Evolutionary conservation across 176 grass and related monocot species (phyloP).

Genomic region (Rhynchospora breviuscula): DNA sequence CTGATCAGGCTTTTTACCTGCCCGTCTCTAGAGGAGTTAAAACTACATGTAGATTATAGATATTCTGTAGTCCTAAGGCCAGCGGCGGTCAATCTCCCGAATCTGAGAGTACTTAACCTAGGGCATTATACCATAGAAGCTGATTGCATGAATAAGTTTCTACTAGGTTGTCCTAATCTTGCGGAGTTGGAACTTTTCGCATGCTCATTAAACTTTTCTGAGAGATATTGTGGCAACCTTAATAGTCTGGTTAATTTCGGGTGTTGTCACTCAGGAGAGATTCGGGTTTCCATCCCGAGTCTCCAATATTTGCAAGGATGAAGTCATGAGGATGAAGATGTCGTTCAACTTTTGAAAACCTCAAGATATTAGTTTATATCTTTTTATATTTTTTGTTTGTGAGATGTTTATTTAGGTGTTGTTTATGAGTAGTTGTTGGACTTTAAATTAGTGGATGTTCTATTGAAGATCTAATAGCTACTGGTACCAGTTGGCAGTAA

Average conservation of each 20-base stretch:
- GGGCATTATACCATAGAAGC: background rate
- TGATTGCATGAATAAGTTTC: background rate
- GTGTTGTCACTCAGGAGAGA: background rate
- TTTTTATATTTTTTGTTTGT: too few relatives aligned
- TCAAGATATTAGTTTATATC: too few relatives aligned
- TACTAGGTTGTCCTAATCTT: background rate
- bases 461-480: too few relatives aligned
- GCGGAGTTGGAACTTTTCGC: background rate
- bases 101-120: background rate
- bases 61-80: background rate
- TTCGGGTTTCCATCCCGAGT: constrained; percentile 1
- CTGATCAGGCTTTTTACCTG: background rate
- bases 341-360: too few relatives aligned
- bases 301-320: background rate
- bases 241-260: background rate
- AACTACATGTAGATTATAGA: background rate
- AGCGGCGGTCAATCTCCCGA: background rate
- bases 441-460: too few relatives aligned
- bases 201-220: background rate
- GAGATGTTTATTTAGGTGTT: too few relatives aligned
- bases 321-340: too few relatives aligned
- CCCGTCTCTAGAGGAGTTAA: background rate
- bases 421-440: too few relatives aligned
- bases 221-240: background rate
- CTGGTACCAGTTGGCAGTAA: too few relatives aligned